These are phyloP conservation scores for Schoenoplectus tabernaemontani DNA, from an alignment of 202 grass and related monocot species.

Conservation along the genomic window DNA sequence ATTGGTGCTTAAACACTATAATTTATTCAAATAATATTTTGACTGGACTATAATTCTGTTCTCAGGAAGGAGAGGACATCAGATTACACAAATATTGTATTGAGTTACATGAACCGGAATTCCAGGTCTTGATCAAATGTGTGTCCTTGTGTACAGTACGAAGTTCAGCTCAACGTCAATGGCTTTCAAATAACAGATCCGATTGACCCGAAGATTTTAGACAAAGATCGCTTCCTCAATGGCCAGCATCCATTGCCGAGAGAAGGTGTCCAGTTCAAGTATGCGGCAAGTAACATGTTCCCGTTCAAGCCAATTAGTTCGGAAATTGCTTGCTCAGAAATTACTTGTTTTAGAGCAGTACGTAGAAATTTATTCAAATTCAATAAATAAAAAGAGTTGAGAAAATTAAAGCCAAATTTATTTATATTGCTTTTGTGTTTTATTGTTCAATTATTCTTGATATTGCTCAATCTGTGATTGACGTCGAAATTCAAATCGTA, in stretches of 20 bases:
- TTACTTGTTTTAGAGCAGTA: background rate
- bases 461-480: no score
- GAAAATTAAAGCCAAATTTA: no score
- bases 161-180: background rate
- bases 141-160: background rate
- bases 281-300: background rate
- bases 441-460: no score
- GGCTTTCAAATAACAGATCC: background rate
- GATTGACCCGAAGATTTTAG: background rate
- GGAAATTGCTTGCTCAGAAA: background rate
- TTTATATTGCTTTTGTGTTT: no score
- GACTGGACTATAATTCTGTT: constrained; percentile 29
- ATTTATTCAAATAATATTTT: background rate
- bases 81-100: constrained; percentile 78
- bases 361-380: no score
- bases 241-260: background rate
- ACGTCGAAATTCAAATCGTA: no score
- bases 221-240: background rate
- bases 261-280: background rate
- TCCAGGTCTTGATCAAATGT: background rate
- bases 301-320: background rate
- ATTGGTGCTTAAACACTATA: constrained; percentile 12
- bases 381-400: no score
- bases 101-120: constrained; percentile 62
- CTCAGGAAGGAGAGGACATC: constrained; percentile 80